Conservation (phyloP, 2,329 filamentous ascomycete genomes). For the Colletotrichum godetiae region DNA sequence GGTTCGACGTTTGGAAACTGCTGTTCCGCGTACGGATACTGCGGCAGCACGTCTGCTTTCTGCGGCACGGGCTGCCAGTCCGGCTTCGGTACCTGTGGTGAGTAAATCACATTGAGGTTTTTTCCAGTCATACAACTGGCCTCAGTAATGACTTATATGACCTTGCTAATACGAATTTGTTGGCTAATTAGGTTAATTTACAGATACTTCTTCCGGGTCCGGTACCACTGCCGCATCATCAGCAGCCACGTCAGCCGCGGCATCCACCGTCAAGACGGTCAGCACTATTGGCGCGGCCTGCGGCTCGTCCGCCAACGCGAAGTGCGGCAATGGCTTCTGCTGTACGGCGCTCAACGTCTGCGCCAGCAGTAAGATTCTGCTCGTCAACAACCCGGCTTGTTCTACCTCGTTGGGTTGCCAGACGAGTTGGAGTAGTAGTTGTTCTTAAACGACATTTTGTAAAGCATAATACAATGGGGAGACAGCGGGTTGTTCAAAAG, state of each 20-base stretch:
- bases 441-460: neutral
- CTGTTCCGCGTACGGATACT: constrained; percentile 39
- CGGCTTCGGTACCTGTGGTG: constrained; percentile 24
- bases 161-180: constrained; percentile 2
- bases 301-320: neutral
- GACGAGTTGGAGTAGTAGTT: neutral
- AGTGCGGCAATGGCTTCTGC: neutral
- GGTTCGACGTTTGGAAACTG: constrained; percentile 34
- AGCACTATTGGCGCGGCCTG: neutral
- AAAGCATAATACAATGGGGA: neutral
- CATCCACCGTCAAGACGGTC: neutral
- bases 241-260: neutral
- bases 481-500: neutral
- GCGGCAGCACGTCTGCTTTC: constrained; percentile 35
- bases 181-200: neutral
- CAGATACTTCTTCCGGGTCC: neutral
- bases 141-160: too few species aligned
- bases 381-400: neutral
- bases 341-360: neutral
- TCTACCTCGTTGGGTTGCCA: neutral
- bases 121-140: too few species aligned
- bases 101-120: constrained; percentile 2
- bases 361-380: neutral
- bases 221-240: neutral
- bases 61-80: constrained; percentile 35